Percentiles rank a stretch among this genome's conserved stretches.
phyloP scores from a whole-genome alignment of 768 basidiomycete species.

The Tremella mesenterica region DNA sequence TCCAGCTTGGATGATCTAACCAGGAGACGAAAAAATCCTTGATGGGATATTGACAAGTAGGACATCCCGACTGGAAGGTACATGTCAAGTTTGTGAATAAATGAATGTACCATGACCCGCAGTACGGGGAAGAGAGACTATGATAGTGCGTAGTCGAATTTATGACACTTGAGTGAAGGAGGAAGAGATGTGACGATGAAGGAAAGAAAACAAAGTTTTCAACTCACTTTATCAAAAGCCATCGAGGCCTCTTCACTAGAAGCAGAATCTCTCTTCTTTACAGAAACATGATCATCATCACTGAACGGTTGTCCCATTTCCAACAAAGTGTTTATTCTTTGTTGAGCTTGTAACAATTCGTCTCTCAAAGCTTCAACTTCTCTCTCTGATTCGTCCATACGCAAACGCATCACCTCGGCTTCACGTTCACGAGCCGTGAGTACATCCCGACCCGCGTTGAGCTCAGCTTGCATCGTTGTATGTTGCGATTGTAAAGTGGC shows the following conservation, averaged over 20 bases:
- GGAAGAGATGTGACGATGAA: neutral
- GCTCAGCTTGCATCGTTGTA: constrained; percentile 36
- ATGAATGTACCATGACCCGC: no score
- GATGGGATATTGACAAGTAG: no score
- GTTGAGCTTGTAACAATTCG: constrained; percentile 33
- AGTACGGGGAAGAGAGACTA: no score
- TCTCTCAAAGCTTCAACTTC: constrained; percentile 35
- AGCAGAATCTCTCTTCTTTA: constrained; percentile 12
- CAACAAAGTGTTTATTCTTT: constrained; percentile 31
- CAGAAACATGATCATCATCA: constrained; percentile 9
- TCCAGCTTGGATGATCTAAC: constrained; percentile 11
- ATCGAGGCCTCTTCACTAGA: constrained; percentile 33
- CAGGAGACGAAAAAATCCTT: no score
- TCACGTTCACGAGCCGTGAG: constrained; percentile 38
- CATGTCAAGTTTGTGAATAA: no score
- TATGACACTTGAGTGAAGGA: no score
- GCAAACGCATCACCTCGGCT: constrained; percentile 37
- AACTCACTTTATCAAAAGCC: constrained; percentile 39
- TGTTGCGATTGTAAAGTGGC: constrained; percentile 31
- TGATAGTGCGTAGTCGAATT: no score
- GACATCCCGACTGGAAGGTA: no score
- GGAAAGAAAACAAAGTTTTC: neutral
- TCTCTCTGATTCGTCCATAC: constrained; percentile 34
- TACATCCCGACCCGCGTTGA: constrained; percentile 39
- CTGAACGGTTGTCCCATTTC: constrained; percentile 20